These are phyloP conservation scores for Wickerhamiella brachini DNA, from an alignment of 805 yeast species.

Conservation along the genomic window DNA sequence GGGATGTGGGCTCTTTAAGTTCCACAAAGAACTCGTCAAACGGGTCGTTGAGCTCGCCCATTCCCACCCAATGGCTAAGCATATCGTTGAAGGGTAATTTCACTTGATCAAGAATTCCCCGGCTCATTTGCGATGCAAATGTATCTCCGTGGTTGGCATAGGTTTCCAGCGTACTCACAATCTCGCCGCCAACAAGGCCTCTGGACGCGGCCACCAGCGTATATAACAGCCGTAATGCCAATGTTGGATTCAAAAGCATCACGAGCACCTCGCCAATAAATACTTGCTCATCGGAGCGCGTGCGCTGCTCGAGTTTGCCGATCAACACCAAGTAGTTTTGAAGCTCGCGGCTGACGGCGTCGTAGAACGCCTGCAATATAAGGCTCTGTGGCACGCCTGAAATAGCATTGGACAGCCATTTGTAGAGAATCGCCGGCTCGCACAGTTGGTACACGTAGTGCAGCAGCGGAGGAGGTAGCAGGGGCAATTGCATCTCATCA, in stretches of 20 bases:
- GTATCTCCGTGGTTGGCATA: constrained; percentile 53
- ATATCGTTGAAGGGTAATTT: constrained; percentile 48
- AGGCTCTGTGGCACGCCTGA: constrained; percentile 29
- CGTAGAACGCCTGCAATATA: constrained; percentile 45
- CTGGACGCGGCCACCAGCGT: constrained; percentile 29
- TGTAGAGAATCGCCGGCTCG: constrained; percentile 62
- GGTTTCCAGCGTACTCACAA: constrained; percentile 39
- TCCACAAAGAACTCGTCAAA: constrained; percentile 50
- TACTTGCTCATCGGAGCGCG: not conserved
- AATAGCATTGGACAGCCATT: constrained; percentile 28
- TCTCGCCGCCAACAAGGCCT: constrained; percentile 34
- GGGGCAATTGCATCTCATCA: constrained; percentile 4
- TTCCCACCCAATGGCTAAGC: constrained; percentile 50
- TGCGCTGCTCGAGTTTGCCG: constrained; percentile 30
- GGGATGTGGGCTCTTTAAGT: constrained; percentile 10
- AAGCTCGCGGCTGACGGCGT: constrained; percentile 33
- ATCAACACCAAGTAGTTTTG: constrained; percentile 32
- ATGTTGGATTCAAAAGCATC: constrained; percentile 36
- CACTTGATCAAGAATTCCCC: constrained; percentile 32
- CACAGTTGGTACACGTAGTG: constrained; percentile 41
- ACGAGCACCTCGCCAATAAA: constrained; percentile 24
- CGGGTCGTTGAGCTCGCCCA: constrained; percentile 46
- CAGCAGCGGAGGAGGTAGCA: constrained; percentile 40
- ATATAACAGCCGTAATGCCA: constrained; percentile 44
- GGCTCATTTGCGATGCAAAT: constrained; percentile 32